phyloP scores from a whole-genome alignment of 2,329 filamentous ascomycete species.

The Stemphylium lycopersici region DNA sequence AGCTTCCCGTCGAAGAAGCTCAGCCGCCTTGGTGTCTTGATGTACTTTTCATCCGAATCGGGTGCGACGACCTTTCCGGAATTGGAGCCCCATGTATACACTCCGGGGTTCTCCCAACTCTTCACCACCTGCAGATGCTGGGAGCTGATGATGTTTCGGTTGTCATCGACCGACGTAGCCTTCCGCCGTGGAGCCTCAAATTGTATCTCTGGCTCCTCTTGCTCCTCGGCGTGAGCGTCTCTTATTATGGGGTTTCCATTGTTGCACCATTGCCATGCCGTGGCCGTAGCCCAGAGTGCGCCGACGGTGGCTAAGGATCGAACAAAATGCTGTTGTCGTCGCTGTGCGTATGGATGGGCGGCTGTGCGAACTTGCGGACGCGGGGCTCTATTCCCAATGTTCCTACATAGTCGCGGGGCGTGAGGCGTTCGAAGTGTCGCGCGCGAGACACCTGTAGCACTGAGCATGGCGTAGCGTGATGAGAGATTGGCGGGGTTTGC shows the following conservation, averaged over 20 bases:
- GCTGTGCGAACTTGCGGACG: constrained; percentile 32
- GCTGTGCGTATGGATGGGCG: constrained; percentile 49
- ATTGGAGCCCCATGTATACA: constrained; percentile 95
- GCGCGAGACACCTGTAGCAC: constrained; percentile 38
- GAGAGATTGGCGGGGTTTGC: not conserved
- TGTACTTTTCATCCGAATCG: constrained; percentile 73
- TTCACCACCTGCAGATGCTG: constrained; percentile 87
- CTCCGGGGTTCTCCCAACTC: constrained; percentile 81
- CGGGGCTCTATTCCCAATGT: constrained; percentile 27
- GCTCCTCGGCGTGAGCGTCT: constrained; percentile 57
- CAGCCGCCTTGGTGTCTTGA: constrained; percentile 82
- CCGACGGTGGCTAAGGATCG: constrained; percentile 53
- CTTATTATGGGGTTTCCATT: constrained; percentile 48
- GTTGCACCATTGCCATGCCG: constrained; percentile 53
- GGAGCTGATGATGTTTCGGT: constrained; percentile 76
- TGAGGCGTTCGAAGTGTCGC: constrained; percentile 33
- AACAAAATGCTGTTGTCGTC: constrained; percentile 54
- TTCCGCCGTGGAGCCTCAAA: constrained; percentile 71
- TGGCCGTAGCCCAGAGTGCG: constrained; percentile 52
- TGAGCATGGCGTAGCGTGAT: constrained; percentile 37
- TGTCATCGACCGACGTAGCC: constrained; percentile 69
- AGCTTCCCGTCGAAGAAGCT: constrained; percentile 83
- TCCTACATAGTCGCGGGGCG: constrained; percentile 34
- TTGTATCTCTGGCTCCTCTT: constrained; percentile 60
- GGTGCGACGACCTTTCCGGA: constrained; percentile 83